Conservation (phyloP, 2,329 filamentous ascomycete genomes). For the Arachnomyces sp. region DNA sequence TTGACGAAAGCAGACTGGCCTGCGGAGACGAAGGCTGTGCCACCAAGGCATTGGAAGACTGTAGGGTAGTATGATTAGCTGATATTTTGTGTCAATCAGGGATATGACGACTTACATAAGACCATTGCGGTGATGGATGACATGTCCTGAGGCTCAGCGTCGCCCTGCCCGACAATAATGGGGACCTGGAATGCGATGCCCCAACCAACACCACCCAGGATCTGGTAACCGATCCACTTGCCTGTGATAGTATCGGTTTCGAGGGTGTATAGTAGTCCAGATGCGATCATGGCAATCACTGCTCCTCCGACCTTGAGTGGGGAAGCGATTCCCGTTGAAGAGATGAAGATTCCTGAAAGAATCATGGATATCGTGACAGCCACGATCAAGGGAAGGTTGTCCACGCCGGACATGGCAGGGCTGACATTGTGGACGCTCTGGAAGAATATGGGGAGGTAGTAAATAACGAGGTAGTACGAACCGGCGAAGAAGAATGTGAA, state of each 20-base stretch:
- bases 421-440: constrained; percentile 5
- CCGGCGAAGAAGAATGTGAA: constrained; percentile 5
- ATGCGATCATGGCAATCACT: constrained; percentile 14
- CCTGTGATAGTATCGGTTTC: constrained; percentile 17
- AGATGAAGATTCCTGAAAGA: neutral
- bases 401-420: constrained; percentile 4
- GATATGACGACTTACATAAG: constrained; percentile 14
- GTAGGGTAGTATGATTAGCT: constrained; percentile 1
- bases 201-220: constrained; percentile 23
- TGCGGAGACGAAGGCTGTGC: constrained; percentile 36
- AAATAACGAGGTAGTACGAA: neutral
- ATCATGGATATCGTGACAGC: neutral
- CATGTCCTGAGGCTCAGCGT: constrained; percentile 33
- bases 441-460: constrained; percentile 10
- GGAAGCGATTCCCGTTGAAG: neutral
- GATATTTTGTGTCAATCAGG: neutral
- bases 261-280: constrained; percentile 29
- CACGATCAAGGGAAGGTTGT: constrained; percentile 2
- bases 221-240: constrained; percentile 34
- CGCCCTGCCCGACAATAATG: constrained; percentile 31
- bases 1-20: constrained; percentile 35
- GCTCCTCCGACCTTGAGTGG: no score
- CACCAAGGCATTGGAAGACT: constrained; percentile 35
- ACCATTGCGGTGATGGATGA: constrained; percentile 33
- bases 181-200: constrained; percentile 11